Evolutionary conservation across 2,329 filamentous ascomycete genomes (phyloP).

Genomic region (Aspergillus sp.): DNA sequence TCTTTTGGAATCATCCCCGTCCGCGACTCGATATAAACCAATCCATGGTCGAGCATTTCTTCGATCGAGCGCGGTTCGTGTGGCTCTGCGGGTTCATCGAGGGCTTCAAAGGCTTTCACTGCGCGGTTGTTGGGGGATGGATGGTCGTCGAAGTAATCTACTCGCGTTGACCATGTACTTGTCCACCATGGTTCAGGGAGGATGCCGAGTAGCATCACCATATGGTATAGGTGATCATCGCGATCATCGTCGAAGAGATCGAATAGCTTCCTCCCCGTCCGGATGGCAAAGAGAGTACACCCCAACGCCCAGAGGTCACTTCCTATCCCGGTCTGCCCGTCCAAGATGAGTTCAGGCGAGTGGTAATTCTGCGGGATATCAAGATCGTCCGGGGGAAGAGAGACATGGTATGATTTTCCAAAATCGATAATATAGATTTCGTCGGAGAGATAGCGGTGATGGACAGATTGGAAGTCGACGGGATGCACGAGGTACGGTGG

Average conservation of each 20-base stretch:
- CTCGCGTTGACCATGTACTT: neutral
- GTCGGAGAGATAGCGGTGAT: neutral
- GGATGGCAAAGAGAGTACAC: conserved; percentile 1
- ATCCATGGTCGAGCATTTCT: neutral
- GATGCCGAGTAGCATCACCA: neutral
- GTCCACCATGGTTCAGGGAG: conserved; percentile 1
- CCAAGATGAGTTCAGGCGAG: neutral
- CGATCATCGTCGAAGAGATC: neutral
- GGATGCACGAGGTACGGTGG: neutral
- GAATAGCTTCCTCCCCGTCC: neutral
- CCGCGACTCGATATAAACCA: too few relatives aligned
- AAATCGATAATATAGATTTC: neutral
- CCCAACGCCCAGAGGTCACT: conserved; percentile 1
- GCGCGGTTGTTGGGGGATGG: conserved; percentile 3
- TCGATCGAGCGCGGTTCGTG: neutral
- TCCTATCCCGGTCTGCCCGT: neutral
- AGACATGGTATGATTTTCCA: neutral
- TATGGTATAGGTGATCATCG: neutral
- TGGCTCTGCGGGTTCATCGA: neutral
- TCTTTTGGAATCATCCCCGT: too few relatives aligned
- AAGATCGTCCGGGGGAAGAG: neutral
- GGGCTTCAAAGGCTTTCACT: conserved; percentile 1
- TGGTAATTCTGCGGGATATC: neutral
- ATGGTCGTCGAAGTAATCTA: neutral
- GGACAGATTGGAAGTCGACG: neutral